Evolutionary conservation across 495 filamentous ascomycete genomes (phyloP).

Genomic region (Penicillium waksmanii): DNA sequence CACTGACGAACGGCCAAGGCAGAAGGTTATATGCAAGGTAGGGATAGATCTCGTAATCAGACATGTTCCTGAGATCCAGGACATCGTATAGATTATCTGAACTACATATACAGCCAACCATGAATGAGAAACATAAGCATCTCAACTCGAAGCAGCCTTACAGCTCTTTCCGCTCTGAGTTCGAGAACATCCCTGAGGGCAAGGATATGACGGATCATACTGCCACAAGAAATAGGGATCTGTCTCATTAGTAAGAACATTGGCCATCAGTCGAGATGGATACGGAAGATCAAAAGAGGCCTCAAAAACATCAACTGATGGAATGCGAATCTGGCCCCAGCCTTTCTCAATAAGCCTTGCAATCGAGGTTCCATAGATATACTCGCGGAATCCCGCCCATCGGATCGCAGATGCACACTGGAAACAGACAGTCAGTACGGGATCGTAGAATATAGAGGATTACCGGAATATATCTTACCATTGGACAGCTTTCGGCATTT

Average conservation of each 20-base stretch:
- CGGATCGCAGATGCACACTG: constrained; percentile 59
- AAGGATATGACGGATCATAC: constrained; percentile 42
- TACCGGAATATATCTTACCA: constrained; percentile 31
- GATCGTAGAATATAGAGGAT: too few species aligned
- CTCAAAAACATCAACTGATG: constrained; percentile 48
- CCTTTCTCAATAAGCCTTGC: constrained; percentile 38
- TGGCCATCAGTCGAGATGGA: constrained; percentile 39
- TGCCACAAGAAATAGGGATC: constrained; percentile 58
- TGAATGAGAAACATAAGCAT: too few species aligned
- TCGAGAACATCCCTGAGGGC: constrained; percentile 47
- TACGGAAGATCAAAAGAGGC: constrained; percentile 42
- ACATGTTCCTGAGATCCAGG: too few species aligned
- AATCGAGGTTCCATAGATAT: constrained; percentile 57
- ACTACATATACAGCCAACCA: too few species aligned
- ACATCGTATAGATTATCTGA: too few species aligned
- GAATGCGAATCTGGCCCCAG: constrained; percentile 55
- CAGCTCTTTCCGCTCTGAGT: too few species aligned
- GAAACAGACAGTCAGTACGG: too few species aligned
- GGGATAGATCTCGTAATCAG: too few species aligned
- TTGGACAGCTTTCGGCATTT: constrained; percentile 60
- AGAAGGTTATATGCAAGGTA: too few species aligned
- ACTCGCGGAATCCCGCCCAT: constrained; percentile 58
- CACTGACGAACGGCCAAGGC: too few species aligned
- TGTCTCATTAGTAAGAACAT: constrained; percentile 54
- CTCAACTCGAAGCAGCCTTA: too few species aligned